phyloP scores from a whole-genome alignment of 495 filamentous ascomycete genomes.

The Melanomma pulvis-pyrius region DNA sequence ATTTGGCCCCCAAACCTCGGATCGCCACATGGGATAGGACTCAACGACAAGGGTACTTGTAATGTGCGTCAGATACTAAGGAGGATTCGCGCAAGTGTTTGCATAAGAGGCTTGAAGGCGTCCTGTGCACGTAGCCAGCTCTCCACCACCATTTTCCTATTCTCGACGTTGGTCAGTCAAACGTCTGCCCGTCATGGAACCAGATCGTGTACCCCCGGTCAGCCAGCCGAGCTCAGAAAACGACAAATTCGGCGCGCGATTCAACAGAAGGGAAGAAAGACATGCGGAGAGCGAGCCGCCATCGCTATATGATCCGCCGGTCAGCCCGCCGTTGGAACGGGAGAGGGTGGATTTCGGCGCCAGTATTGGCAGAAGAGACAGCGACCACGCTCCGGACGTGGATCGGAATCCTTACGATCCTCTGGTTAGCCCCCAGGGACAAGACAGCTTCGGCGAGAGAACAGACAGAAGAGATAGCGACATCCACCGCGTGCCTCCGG shows the following conservation, averaged over 20 bases:
- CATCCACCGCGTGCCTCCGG: neutral
- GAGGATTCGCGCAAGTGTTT: too few species aligned
- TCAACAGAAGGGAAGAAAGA: neutral
- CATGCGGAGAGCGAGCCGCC: neutral
- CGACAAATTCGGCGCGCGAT: constrained; percentile 6
- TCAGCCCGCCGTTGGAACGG: neutral
- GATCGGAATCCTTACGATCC: neutral
- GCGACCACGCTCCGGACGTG: neutral
- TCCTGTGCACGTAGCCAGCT: neutral
- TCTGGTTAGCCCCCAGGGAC: neutral
- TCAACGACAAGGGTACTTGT: neutral
- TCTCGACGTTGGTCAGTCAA: neutral
- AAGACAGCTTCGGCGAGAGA: neutral
- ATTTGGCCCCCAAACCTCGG: constrained; percentile 2
- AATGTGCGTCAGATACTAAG: neutral
- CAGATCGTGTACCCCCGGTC: neutral
- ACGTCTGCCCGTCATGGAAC: neutral
- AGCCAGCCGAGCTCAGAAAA: neutral
- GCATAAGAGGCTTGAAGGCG: neutral
- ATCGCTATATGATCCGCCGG: neutral
- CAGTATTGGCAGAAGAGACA: neutral
- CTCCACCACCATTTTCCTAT: neutral
- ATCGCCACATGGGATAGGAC: neutral
- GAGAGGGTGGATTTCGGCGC: neutral
- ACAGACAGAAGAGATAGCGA: neutral